Conservation (phyloP, 371 early-diverging fungal genomes). For the Mortierella sp. region DNA sequence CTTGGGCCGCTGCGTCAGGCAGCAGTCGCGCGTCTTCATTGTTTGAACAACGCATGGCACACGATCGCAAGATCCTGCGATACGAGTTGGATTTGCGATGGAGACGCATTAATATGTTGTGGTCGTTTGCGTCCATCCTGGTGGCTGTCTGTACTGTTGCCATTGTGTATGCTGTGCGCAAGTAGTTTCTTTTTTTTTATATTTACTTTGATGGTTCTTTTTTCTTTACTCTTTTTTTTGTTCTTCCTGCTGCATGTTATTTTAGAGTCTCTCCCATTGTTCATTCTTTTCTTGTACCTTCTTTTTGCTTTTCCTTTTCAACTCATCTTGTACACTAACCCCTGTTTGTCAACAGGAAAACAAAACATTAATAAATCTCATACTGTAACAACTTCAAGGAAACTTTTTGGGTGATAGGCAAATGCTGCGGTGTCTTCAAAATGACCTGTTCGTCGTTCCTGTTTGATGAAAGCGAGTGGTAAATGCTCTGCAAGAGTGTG, state of each 20-base stretch:
- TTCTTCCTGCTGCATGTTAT: background rate
- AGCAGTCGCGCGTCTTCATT: slow-evolving; percentile 14
- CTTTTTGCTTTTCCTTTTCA: background rate
- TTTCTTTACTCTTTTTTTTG: slow-evolving; percentile 8
- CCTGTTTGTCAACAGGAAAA: background rate
- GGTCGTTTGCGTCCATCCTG: slow-evolving; percentile 35
- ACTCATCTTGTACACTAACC: slow-evolving; percentile 20
- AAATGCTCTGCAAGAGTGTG: too few species aligned
- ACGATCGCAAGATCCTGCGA: slow-evolving; percentile 32
- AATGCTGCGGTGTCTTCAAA: too few species aligned
- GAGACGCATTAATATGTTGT: slow-evolving; percentile 35
- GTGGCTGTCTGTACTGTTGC: slow-evolving; percentile 29
- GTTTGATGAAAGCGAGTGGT: too few species aligned
- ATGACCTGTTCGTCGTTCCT: too few species aligned
- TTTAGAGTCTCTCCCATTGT: background rate
- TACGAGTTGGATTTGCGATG: slow-evolving; percentile 38
- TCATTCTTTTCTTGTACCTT: slow-evolving; percentile 4
- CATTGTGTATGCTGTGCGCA: slow-evolving; percentile 13
- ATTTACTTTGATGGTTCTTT: background rate
- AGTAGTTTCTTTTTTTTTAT: background rate
- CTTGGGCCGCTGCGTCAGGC: slow-evolving; percentile 24
- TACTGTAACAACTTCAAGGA: background rate
- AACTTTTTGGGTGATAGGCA: too few species aligned
- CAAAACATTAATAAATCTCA: slow-evolving; percentile 6
- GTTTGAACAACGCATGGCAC: slow-evolving; percentile 37